phyloP scores from a whole-genome alignment of 345 rosid genomes.

The Pseudoturritis turrita region DNA sequence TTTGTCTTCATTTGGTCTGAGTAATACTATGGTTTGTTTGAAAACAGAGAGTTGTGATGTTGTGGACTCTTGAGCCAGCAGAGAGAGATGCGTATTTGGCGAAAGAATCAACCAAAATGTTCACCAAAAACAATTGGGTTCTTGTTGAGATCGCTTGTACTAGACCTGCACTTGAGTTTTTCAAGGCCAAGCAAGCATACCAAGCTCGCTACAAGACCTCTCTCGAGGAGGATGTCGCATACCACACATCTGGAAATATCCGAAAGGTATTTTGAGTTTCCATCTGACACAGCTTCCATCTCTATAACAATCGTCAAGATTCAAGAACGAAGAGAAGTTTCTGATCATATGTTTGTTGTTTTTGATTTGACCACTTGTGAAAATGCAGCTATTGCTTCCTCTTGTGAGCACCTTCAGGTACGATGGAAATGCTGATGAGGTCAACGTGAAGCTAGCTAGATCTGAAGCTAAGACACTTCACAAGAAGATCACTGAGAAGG shows the following conservation, averaged over 20 bases:
- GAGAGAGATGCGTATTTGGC: constrained; percentile 82
- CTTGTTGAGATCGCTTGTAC: constrained; percentile 82
- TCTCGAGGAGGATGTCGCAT: constrained; percentile 87
- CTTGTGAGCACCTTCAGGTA: constrained; percentile 74
- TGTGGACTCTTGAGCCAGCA: constrained; percentile 71
- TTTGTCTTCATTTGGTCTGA: neutral
- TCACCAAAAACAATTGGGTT: constrained; percentile 66
- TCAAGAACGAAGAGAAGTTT: neutral
- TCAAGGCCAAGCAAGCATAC: constrained; percentile 64
- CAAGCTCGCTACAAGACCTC: constrained; percentile 76
- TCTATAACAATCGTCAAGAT: neutral
- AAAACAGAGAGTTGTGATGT: constrained; percentile 51
- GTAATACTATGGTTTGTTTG: neutral
- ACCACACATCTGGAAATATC: constrained; percentile 66
- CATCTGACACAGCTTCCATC: neutral
- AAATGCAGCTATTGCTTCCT: constrained; percentile 70
- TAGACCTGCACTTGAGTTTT: constrained; percentile 57
- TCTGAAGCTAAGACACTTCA: constrained; percentile 81
- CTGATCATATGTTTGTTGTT: neutral
- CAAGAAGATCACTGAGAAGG: constrained; percentile 67
- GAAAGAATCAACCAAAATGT: constrained; percentile 67
- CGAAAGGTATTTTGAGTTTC: constrained; percentile 70
- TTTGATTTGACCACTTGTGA: neutral
- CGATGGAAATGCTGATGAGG: constrained; percentile 61
- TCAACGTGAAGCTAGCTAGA: constrained; percentile 60